These are phyloP conservation scores for Russula lepida DNA, from an alignment of 768 basidiomycete genomes.

Conservation along the genomic window DNA sequence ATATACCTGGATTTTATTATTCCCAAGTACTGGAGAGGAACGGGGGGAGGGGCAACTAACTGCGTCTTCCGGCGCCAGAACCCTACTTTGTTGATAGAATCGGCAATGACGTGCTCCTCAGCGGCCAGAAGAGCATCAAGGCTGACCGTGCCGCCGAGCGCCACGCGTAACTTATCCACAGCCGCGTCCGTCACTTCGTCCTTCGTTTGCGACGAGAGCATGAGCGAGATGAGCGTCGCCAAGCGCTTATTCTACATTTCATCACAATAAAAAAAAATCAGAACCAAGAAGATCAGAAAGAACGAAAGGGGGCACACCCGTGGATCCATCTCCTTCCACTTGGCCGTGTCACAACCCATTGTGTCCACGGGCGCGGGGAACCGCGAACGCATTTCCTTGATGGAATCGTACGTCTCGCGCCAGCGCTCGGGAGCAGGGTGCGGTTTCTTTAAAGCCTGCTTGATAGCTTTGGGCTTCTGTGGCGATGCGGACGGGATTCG, in stretches of 20 bases:
- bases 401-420: constrained; percentile 60
- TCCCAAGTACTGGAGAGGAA: background rate
- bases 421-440: constrained; percentile 63
- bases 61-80: constrained; percentile 87
- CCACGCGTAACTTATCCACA: constrained; percentile 57
- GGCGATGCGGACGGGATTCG: constrained; percentile 31
- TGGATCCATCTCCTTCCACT: constrained; percentile 52
- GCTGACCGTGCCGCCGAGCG: constrained; percentile 73
- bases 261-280: background rate
- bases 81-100: constrained; percentile 82
- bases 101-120: constrained; percentile 51
- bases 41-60: constrained; percentile 35
- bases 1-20: constrained; percentile 46
- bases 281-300: background rate
- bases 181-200: constrained; percentile 83
- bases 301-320: constrained; percentile 40
- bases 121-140: constrained; percentile 62
- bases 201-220: constrained; percentile 95
- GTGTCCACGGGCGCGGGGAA: constrained; percentile 85
- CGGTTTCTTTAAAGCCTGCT: constrained; percentile 44
- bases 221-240: constrained; percentile 81
- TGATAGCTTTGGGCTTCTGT: constrained; percentile 50
- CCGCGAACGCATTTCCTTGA: constrained; percentile 65
- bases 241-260: constrained; percentile 62
- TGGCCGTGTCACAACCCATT: constrained; percentile 78